A percentile compares a stretch with the other conserved stretches of the same genome.
Conservation (phyloP, 306 rosid species). For the Cajanus cajan region DNA sequence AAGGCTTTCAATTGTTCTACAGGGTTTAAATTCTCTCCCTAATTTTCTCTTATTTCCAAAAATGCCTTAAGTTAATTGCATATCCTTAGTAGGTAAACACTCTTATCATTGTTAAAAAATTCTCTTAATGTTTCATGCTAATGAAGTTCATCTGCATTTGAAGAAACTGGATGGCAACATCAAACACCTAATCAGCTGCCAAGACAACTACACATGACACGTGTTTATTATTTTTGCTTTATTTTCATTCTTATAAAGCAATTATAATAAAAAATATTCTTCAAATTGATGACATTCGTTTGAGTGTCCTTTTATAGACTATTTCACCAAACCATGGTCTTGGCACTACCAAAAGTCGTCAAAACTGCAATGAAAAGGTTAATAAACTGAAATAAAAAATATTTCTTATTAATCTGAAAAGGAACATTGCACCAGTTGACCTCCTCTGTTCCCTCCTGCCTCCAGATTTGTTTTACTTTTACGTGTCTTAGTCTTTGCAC, state of each 20-base stretch:
- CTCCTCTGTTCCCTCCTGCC: slow-evolving; percentile 17
- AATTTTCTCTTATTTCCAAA: neutral
- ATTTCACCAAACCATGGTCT: slow-evolving; percentile 43
- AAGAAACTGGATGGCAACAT: slow-evolving; percentile 43
- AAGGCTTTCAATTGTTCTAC: neutral
- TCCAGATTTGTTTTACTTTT: neutral
- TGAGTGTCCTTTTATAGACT: slow-evolving; percentile 41
- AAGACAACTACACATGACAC: slow-evolving; percentile 28
- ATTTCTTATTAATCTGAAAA: slow-evolving; percentile 6
- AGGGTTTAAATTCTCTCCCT: neutral
- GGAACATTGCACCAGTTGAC: slow-evolving; percentile 37
- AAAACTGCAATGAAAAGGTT: slow-evolving; percentile 31
- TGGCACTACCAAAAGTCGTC: slow-evolving; percentile 31
- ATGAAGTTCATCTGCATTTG: slow-evolving; percentile 41
- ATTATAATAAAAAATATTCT: slow-evolving; percentile 22
- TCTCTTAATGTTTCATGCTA: slow-evolving; percentile 16
- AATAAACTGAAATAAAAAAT: slow-evolving; percentile 2
- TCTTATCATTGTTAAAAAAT: slow-evolving; percentile 22
- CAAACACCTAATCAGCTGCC: slow-evolving; percentile 44
- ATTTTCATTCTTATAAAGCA: neutral
- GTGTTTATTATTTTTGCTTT: neutral
- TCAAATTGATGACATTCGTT: slow-evolving; percentile 39
- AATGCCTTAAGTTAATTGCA: neutral
- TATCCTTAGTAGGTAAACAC: slow-evolving; percentile 32
- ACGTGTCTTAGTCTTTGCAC: neutral